phyloP scores from a whole-genome alignment of 352 stramenopile species.

The Pythium folliculosum region DNA sequence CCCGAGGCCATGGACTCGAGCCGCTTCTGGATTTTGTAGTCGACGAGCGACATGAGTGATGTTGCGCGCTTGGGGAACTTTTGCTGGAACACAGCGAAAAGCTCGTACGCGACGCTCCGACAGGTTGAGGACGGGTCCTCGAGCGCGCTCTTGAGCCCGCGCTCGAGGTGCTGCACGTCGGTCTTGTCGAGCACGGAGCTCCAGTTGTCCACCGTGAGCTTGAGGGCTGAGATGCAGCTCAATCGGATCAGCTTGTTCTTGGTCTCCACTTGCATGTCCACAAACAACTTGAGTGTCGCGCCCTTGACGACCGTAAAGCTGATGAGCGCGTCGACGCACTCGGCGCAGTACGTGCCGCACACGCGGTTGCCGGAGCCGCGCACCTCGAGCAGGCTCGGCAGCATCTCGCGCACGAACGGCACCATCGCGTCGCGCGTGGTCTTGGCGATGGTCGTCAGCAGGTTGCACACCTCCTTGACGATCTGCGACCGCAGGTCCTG shows the following conservation, averaged over 20 bases:
- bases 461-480: conserved; percentile 78
- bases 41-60: conserved; percentile 62
- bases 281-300: conserved; percentile 68
- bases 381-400: conserved; percentile 77
- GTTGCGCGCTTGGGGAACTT: conserved; percentile 78
- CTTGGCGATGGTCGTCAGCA: conserved; percentile 61
- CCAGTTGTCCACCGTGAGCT: conserved; percentile 54
- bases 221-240: conserved; percentile 69
- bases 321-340: conserved; percentile 73
- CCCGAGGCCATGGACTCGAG: conserved; percentile 55
- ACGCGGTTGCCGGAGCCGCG: conserved; percentile 84
- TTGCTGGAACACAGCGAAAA: conserved; percentile 73
- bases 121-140: conserved; percentile 80
- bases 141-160: conserved; percentile 67
- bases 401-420: conserved; percentile 69
- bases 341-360: conserved; percentile 75
- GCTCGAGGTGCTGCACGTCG: conserved; percentile 82
- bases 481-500: conserved; percentile 85
- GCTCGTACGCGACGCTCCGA: conserved; percentile 61
- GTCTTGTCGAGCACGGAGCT: conserved; percentile 76
- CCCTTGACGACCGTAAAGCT: conserved; percentile 73
- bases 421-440: conserved; percentile 80
- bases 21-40: conserved; percentile 85
- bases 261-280: conserved; percentile 72
- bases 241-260: conserved; percentile 85